A percentile compares a stretch with the other conserved stretches of the same genome.
These are phyloP conservation scores for Leccinum uliginosum DNA, from an alignment of 768 basidiomycete genomes.

Conservation along the genomic window DNA sequence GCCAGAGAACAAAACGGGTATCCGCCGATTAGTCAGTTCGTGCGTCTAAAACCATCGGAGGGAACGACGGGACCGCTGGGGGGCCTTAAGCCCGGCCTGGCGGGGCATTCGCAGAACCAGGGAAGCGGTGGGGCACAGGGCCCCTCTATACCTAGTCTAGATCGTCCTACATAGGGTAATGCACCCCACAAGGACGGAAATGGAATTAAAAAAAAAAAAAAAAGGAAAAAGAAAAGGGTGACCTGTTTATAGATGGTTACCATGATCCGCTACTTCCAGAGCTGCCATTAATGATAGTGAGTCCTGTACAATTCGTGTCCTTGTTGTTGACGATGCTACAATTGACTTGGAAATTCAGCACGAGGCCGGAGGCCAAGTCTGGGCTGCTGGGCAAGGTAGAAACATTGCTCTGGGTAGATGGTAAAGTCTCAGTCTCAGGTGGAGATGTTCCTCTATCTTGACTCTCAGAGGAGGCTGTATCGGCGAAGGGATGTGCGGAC, in stretches of 20 bases:
- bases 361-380: neutral
- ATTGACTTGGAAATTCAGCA: neutral
- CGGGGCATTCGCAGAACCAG: too few relatives aligned
- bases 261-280: neutral
- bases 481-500: neutral
- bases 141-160: too few relatives aligned
- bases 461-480: neutral
- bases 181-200: too few relatives aligned
- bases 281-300: neutral
- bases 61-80: too few relatives aligned
- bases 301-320: neutral
- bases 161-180: too few relatives aligned
- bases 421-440: too few relatives aligned
- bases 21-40: too few relatives aligned
- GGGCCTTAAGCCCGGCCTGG: too few relatives aligned
- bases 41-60: too few relatives aligned
- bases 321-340: neutral
- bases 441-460: neutral
- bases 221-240: neutral
- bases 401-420: neutral
- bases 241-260: neutral
- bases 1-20: too few relatives aligned
- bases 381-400: constrained; percentile 3
- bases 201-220: too few relatives aligned
- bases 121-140: too few relatives aligned